Evolutionary conservation across 1,284 basidiomycete genomes (phyloP).

Genomic region (Bjerkandera adusta): DNA sequence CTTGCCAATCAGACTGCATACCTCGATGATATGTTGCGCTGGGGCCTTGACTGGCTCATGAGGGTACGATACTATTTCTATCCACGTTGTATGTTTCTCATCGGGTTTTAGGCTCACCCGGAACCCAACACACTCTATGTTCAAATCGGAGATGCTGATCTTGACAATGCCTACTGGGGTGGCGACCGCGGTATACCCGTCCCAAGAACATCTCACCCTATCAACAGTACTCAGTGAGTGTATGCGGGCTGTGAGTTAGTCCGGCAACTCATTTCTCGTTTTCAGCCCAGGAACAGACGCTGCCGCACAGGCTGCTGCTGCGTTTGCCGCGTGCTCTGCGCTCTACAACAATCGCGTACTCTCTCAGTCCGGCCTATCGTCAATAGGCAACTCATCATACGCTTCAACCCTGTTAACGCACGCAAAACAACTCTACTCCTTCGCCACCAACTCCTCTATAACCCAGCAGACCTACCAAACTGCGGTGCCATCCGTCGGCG

Average conservation of each 20-base stretch:
- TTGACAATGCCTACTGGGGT: constrained; percentile 86
- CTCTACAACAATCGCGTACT: constrained; percentile 60
- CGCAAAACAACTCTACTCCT: constrained; percentile 70
- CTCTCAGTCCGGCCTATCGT: constrained; percentile 56
- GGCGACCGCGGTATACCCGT: constrained; percentile 79
- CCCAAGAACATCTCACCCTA: constrained; percentile 72
- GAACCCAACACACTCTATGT: constrained; percentile 73
- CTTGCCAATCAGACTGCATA: constrained; percentile 83
- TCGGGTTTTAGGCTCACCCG: constrained; percentile 69
- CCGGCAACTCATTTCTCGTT: background rate
- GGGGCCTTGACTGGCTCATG: constrained; percentile 90
- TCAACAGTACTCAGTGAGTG: constrained; percentile 59
- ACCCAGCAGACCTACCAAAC: constrained; percentile 59
- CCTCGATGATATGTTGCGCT: constrained; percentile 83
- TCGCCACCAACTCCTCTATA: constrained; percentile 64
- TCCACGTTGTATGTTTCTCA: background rate
- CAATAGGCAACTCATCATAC: constrained; percentile 75
- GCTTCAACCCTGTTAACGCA: constrained; percentile 68
- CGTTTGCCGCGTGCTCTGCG: constrained; percentile 83
- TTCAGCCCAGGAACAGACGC: constrained; percentile 83
- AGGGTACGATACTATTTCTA: constrained; percentile 43
- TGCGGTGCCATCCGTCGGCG: constrained; percentile 60
- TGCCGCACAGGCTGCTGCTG: constrained; percentile 79
- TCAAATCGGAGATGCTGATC: constrained; percentile 60
- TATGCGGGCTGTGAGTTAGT: too few relatives aligned